Evolutionary conservation across 192 early-diverging fungal genomes (phyloP).

Genomic region (Podila clonocystis): DNA sequence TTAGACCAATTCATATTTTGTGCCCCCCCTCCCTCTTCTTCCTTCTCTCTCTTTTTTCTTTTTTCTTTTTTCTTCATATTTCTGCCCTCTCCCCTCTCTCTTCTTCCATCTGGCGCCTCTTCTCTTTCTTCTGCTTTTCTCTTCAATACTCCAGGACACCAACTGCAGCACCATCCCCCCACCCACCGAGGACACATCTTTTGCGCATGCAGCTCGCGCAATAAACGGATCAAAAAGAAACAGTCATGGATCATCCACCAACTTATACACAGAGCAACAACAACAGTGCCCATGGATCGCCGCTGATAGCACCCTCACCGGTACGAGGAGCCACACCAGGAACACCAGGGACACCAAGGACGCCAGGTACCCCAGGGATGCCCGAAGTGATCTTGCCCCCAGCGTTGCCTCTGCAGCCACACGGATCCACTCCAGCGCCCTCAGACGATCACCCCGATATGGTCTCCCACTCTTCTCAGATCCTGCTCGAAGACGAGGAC

Average conservation of each 20-base stretch:
- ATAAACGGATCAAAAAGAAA: no score
- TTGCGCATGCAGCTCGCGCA: background rate
- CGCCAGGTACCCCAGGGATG: background rate
- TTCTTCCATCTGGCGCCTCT: background rate
- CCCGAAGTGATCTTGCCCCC: background rate
- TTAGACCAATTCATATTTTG: background rate
- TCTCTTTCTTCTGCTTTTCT: no score
- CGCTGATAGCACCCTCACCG: no score
- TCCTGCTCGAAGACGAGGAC: conserved; percentile 23
- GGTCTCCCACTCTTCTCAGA: conserved; percentile 5
- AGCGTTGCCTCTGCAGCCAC: background rate
- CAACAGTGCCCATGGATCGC: no score
- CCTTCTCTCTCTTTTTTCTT: background rate
- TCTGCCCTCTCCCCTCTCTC: background rate
- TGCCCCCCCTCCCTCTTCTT: background rate
- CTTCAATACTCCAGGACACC: background rate
- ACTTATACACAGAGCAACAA: background rate
- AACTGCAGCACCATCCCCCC: background rate
- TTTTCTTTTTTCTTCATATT: background rate
- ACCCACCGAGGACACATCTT: background rate
- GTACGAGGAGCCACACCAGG: no score
- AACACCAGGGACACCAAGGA: background rate
- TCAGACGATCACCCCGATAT: conserved; percentile 14
- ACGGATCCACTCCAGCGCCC: conserved; percentile 9
- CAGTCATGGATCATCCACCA: background rate